phyloP scores from a whole-genome alignment of 352 stramenopile genomes.

The Globisporangium rhizosaccharum region DNA sequence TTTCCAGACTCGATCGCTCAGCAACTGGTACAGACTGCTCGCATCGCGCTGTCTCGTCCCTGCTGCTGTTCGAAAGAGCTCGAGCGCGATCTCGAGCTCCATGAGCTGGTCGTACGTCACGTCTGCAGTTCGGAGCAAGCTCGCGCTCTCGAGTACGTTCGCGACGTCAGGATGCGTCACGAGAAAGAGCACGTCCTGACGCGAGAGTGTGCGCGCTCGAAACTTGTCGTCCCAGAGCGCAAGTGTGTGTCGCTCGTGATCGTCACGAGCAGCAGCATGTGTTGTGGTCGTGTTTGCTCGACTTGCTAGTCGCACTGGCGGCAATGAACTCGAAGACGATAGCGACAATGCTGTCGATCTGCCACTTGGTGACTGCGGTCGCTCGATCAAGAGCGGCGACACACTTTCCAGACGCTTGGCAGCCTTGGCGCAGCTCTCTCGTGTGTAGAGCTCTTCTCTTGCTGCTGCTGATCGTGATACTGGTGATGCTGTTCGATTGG shows the following conservation, averaged over 20 bases:
- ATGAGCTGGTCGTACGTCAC: conserved; percentile 46
- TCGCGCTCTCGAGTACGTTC: conserved; percentile 34
- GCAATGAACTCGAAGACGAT: not conserved
- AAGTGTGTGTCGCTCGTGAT: conserved; percentile 17
- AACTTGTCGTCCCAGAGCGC: conserved; percentile 64
- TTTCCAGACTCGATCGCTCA: conserved; percentile 21
- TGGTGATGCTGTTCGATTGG: not conserved
- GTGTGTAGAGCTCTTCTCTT: not conserved
- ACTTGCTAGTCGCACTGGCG: no score
- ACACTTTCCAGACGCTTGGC: no score
- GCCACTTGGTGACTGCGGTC: not conserved
- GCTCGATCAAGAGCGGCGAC: conserved; percentile 3
- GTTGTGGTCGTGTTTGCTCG: not conserved
- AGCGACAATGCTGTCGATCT: not conserved
- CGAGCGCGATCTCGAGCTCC: conserved; percentile 45
- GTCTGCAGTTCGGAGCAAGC: conserved; percentile 24
- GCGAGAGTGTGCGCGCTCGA: conserved; percentile 20
- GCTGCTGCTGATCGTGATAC: conserved; percentile 8
- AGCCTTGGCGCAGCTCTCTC: no score
- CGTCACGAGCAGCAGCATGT: not conserved
- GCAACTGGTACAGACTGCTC: not conserved
- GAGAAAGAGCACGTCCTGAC: conserved; percentile 42
- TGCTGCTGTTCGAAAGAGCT: not conserved
- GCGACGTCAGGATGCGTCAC: conserved; percentile 33
- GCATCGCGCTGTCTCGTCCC: not conserved